A percentile compares a stretch with the other conserved stretches of the same genome.
Evolutionary conservation across 1,284 basidiomycete genomes (phyloP).

Genomic region (Trichosporon inkin): DNA sequence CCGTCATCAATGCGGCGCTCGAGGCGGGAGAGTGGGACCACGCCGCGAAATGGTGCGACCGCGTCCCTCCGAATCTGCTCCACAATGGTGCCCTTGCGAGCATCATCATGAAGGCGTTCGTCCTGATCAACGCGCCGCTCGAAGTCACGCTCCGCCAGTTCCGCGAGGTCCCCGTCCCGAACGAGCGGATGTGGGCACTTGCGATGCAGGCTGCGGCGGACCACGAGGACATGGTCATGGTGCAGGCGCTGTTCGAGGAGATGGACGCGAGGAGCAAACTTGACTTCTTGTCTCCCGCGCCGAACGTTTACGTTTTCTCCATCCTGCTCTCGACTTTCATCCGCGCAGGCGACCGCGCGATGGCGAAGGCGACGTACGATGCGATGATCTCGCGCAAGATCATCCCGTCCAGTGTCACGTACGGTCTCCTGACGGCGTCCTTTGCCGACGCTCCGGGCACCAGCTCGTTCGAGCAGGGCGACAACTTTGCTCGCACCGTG

Average conservation of each 20-base stretch:
- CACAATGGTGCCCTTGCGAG: constrained; percentile 58
- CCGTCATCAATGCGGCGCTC: constrained; percentile 79
- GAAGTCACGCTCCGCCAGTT: constrained; percentile 64
- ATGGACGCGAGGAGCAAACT: constrained; percentile 56
- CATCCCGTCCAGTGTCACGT: constrained; percentile 66
- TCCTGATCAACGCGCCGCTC: constrained; percentile 74
- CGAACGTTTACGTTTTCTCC: constrained; percentile 64
- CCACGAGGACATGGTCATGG: constrained; percentile 62
- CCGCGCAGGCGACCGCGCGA: constrained; percentile 56
- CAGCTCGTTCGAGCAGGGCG: constrained; percentile 35
- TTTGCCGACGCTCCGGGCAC: constrained; percentile 28
- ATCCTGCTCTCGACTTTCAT: constrained; percentile 77
- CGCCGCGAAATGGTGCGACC: constrained; percentile 29
- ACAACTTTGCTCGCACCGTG: constrained; percentile 40
- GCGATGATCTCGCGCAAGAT: constrained; percentile 69
- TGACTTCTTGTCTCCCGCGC: constrained; percentile 27
- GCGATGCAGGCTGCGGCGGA: constrained; percentile 82
- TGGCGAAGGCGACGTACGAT: constrained; percentile 67
- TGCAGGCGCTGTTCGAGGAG: constrained; percentile 64
- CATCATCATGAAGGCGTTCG: constrained; percentile 77
- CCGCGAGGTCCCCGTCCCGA: constrained; percentile 57
- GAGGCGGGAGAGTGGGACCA: constrained; percentile 64
- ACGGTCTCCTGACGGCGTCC: constrained; percentile 63
- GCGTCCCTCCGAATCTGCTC: constrained; percentile 49
- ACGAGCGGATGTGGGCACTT: constrained; percentile 66